These are phyloP conservation scores for Diaporthe caulivora DNA, from an alignment of 2,329 filamentous ascomycete species.

Conservation along the genomic window DNA sequence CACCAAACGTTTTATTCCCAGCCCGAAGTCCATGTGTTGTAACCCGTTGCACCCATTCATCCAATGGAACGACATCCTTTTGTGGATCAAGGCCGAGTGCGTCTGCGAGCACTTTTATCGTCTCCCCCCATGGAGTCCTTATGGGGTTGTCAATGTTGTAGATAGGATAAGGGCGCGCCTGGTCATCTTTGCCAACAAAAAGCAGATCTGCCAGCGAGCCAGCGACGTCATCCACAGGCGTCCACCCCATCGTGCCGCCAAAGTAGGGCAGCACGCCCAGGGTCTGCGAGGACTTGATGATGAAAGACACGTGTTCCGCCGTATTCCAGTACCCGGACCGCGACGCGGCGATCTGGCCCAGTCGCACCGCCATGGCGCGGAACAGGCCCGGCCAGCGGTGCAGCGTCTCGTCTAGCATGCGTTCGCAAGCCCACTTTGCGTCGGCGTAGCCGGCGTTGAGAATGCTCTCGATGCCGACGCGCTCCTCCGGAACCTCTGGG, in stretches of 20 bases:
- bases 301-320: slow-evolving; percentile 61
- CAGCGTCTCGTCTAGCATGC: slow-evolving; percentile 61
- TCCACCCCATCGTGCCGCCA: slow-evolving; percentile 57
- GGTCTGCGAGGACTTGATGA: slow-evolving; percentile 63
- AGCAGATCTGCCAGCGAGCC: slow-evolving; percentile 44
- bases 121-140: background rate
- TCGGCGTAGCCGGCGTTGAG: slow-evolving; percentile 63
- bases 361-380: slow-evolving; percentile 56
- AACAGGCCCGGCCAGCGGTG: slow-evolving; percentile 55
- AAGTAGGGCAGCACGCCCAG: slow-evolving; percentile 56
- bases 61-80: slow-evolving; percentile 44
- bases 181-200: background rate
- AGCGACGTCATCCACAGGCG: slow-evolving; percentile 56
- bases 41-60: slow-evolving; percentile 47
- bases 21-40: slow-evolving; percentile 34
- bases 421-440: slow-evolving; percentile 64
- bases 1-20: background rate
- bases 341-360: slow-evolving; percentile 66
- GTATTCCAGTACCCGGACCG: slow-evolving; percentile 67
- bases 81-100: slow-evolving; percentile 41
- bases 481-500: slow-evolving; percentile 56
- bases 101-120: slow-evolving; percentile 34
- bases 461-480: slow-evolving; percentile 53
- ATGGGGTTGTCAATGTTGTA: slow-evolving; percentile 31
- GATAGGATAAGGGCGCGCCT: slow-evolving; percentile 31